Percentiles rank a stretch among this genome's conserved stretches.
phyloP scores from a whole-genome alignment of 805 yeast species.

The Suhomyces pyralidae region DNA sequence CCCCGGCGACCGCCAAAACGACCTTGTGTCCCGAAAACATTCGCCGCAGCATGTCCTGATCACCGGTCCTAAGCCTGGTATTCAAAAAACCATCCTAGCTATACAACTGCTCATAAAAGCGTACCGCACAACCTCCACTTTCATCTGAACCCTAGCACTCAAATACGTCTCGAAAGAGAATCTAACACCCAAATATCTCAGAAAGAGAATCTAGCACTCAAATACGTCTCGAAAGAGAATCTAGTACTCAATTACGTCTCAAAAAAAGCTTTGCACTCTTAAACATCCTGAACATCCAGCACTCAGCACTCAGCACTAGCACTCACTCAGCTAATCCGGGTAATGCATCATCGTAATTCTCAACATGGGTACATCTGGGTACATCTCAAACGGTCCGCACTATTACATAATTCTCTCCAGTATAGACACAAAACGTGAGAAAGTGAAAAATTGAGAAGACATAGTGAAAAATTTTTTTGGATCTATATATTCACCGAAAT shows the following conservation, averaged over 20 bases:
- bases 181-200: no score
- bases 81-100: neutral
- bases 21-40: neutral
- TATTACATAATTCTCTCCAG: neutral
- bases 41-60: neutral
- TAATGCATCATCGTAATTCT: constrained; percentile 1
- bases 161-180: no score
- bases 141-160: no score
- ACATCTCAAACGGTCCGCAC: neutral
- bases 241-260: no score
- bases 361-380: neutral
- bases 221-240: no score
- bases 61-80: neutral
- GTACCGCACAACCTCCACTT: neutral
- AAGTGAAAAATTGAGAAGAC: constrained; percentile 5
- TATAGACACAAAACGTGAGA: neutral
- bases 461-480: constrained; percentile 15
- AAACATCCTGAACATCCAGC: no score
- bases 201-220: no score
- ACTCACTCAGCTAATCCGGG: no score
- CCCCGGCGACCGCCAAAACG: neutral
- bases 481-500: constrained; percentile 4
- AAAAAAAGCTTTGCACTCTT: no score
- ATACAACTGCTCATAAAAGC: neutral
- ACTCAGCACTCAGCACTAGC: no score